Conservation (phyloP, 441 rosid genomes). For the Croton setiger region DNA sequence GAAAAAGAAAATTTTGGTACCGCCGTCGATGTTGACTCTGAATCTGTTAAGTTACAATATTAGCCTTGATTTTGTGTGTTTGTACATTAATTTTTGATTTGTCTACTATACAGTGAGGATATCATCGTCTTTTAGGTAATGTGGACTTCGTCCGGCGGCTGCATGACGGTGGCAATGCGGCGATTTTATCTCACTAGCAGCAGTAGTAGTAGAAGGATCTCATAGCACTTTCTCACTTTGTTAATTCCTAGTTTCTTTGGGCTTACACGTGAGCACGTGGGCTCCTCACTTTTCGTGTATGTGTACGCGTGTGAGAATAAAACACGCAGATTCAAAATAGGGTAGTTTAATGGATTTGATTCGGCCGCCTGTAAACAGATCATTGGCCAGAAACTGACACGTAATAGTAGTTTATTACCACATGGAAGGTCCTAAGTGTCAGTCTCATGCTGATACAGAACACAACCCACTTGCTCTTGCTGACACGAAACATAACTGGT, state of each 20-base stretch:
- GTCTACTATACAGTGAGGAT: not conserved
- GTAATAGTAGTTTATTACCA: not conserved
- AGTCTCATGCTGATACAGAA: too few relatives aligned
- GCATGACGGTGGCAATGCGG: not conserved
- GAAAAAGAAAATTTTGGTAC: not conserved
- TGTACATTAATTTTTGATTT: not conserved
- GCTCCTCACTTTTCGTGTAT: not conserved
- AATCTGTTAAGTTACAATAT: not conserved
- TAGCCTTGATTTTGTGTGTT: not conserved
- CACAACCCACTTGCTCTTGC: slow-evolving; percentile 1
- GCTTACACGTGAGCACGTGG: slow-evolving; percentile 16
- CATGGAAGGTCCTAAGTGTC: too few relatives aligned
- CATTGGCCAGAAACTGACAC: not conserved
- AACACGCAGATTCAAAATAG: too few relatives aligned
- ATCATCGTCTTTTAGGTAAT: not conserved
- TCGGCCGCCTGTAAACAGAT: not conserved
- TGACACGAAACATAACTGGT: not conserved
- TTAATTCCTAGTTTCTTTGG: not conserved
- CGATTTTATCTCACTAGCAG: too few relatives aligned
- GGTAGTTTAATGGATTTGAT: not conserved
- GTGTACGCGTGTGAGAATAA: not conserved
- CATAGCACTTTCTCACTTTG: not conserved
- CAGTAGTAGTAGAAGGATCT: too few relatives aligned
- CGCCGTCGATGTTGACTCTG: not conserved
- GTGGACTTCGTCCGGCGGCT: not conserved